These are phyloP conservation scores for Colletotrichum phormii DNA, from an alignment of 2,329 filamentous ascomycete genomes.

Conservation along the genomic window DNA sequence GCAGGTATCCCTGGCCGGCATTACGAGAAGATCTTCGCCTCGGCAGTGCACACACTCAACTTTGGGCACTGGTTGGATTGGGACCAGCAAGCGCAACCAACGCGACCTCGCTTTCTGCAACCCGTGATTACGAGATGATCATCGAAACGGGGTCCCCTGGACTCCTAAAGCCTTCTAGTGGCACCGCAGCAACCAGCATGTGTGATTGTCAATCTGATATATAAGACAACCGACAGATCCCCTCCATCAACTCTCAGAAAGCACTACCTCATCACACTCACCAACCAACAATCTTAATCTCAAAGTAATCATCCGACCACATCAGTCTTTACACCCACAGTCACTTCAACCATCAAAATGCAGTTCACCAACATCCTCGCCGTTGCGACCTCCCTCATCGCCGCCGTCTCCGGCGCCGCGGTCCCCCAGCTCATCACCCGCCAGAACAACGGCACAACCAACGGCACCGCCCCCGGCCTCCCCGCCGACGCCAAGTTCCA, in stretches of 20 bases:
- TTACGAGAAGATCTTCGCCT: constrained; percentile 33
- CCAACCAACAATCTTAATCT: not conserved
- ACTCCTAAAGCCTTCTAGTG: not conserved
- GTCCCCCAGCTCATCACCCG: not conserved
- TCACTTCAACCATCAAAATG: constrained; percentile 28
- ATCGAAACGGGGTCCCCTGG: not conserved
- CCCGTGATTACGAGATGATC: constrained; percentile 26
- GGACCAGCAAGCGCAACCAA: not conserved
- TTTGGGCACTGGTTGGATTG: not conserved
- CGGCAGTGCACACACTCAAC: constrained; percentile 7
- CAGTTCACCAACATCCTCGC: constrained; percentile 37
- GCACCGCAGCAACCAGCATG: constrained; percentile 3
- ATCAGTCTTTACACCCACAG: constrained; percentile 21
- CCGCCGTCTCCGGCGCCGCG: constrained; percentile 39
- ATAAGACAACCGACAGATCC: constrained; percentile 4
- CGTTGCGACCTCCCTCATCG: constrained; percentile 43
- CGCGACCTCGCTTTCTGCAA: not conserved
- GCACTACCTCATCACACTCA: not conserved
- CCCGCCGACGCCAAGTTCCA: constrained; percentile 52
- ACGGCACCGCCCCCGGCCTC: constrained; percentile 39
- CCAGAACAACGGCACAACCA: constrained; percentile 9
- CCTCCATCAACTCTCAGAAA: rapidly evolving
- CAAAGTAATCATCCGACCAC: constrained; percentile 21
- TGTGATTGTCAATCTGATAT: constrained; percentile 4
- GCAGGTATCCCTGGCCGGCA: constrained; percentile 15